Evolutionary conservation across 164 flowering plant species (phyloP).

Genomic region (Chimonanthus salicifolius): DNA sequence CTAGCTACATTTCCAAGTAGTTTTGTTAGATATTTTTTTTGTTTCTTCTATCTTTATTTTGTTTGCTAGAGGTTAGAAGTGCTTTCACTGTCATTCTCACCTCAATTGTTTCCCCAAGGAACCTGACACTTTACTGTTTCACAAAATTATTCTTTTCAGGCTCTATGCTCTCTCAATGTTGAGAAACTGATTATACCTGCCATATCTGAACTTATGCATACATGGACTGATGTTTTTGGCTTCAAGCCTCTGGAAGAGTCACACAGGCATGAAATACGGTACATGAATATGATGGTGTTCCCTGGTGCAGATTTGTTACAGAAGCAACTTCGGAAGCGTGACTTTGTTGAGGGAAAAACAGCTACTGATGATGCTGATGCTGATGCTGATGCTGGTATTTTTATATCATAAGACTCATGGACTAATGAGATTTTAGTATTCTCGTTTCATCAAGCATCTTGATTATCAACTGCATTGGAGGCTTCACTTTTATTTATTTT

Average conservation of each 20-base stretch:
- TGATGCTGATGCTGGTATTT: slow-evolving; percentile 23
- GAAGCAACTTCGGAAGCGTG: slow-evolving; percentile 43
- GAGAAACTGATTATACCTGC: slow-evolving; percentile 87
- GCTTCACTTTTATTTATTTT: background rate
- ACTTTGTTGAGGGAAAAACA: slow-evolving; percentile 20
- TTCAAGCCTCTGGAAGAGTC: slow-evolving; percentile 63
- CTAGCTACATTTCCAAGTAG: background rate
- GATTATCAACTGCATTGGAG: background rate
- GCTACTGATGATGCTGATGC: slow-evolving; percentile 7
- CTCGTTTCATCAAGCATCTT: background rate
- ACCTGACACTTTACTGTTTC: background rate
- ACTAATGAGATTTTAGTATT: background rate
- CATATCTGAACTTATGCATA: slow-evolving; percentile 66
- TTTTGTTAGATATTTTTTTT: background rate
- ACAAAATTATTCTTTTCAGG: slow-evolving; percentile 28
- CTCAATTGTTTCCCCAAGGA: background rate
- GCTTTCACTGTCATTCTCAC: background rate
- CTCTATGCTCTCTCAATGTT: slow-evolving; percentile 64
- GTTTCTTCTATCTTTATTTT: background rate
- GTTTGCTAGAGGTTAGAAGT: background rate
- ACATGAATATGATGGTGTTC: slow-evolving; percentile 82
- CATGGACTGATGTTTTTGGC: slow-evolving; percentile 81
- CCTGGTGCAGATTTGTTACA: slow-evolving; percentile 86
- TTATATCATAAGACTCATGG: background rate
- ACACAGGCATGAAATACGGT: slow-evolving; percentile 64